Percentiles rank a stretch among this genome's conserved stretches.
Evolutionary conservation across 805 yeast genomes (phyloP).

Genomic region (Helenozyma baotianmanensis): DNA sequence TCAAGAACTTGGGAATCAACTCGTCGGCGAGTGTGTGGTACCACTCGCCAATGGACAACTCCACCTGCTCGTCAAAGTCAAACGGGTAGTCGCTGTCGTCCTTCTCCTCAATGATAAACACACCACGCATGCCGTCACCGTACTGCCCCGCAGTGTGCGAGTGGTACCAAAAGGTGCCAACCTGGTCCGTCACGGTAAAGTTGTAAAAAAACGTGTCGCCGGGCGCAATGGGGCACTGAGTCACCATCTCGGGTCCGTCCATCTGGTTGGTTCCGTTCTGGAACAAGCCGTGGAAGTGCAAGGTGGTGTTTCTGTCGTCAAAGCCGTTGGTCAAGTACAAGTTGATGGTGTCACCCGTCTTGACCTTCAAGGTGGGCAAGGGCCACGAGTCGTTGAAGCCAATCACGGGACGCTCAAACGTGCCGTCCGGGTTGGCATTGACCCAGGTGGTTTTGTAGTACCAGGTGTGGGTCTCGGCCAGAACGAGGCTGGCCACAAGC

Average conservation of each 20-base stretch:
- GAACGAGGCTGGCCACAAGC: constrained; percentile 15
- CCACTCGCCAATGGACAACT: constrained; percentile 77
- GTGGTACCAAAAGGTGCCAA: constrained; percentile 96
- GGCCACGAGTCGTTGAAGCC: constrained; percentile 77
- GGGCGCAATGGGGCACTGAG: constrained; percentile 91
- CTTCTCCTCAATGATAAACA: constrained; percentile 64
- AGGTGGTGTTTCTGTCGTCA: constrained; percentile 56
- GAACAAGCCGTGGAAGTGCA: constrained; percentile 95
- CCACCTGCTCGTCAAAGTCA: constrained; percentile 76
- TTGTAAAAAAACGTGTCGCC: constrained; percentile 73
- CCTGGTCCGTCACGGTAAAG: constrained; percentile 79
- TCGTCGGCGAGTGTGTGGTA: constrained; percentile 63
- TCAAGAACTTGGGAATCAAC: constrained; percentile 55
- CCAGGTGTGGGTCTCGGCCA: constrained; percentile 54
- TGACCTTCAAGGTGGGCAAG: constrained; percentile 76
- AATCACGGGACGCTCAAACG: constrained; percentile 49
- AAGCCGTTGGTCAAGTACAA: constrained; percentile 75
- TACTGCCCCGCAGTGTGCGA: constrained; percentile 88
- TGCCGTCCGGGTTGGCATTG: constrained; percentile 66
- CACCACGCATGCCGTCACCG: constrained; percentile 88
- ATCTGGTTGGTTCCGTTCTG: constrained; percentile 66
- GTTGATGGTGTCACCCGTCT: constrained; percentile 73
- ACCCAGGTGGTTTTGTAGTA: constrained; percentile 67
- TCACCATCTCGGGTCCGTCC: constrained; percentile 89
- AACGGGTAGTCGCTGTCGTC: constrained; percentile 51